These are phyloP conservation scores for Thraustochytrium sp. DNA, from an alignment of 352 stramenopile genomes.

Conservation along the genomic window DNA sequence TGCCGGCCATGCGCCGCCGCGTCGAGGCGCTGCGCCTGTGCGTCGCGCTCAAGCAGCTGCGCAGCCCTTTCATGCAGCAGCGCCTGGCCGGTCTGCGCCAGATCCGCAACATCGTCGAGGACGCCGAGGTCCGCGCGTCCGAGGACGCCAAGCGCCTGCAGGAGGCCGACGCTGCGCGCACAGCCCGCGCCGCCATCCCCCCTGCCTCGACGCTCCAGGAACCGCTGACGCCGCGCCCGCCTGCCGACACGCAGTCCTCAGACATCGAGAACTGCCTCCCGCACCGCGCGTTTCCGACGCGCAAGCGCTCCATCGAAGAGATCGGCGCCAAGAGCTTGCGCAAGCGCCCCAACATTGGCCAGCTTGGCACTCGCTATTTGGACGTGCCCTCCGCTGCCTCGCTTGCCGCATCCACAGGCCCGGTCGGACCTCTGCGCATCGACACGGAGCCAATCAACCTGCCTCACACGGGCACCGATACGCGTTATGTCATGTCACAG, in stretches of 20 bases:
- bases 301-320: background rate
- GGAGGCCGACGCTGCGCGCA: too few relatives aligned
- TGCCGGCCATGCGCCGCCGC: background rate
- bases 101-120: slow-evolving; percentile 13
- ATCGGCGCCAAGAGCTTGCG: background rate
- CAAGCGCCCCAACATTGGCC: background rate
- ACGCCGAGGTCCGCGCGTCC: background rate
- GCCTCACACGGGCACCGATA: too few relatives aligned
- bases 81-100: slow-evolving; percentile 11
- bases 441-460: too few relatives aligned
- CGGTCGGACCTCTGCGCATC: too few relatives aligned
- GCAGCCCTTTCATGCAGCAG: slow-evolving; percentile 35
- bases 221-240: too few relatives aligned
- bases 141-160: too few relatives aligned
- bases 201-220: too few relatives aligned
- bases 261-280: too few relatives aligned
- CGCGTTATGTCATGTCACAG: too few relatives aligned
- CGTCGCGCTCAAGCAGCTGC: slow-evolving; percentile 28
- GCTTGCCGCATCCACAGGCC: too few relatives aligned
- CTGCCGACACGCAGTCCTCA: too few relatives aligned
- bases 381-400: background rate
- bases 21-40: background rate
- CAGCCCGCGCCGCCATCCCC: too few relatives aligned
- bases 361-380: background rate
- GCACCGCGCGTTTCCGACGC: background rate